phyloP scores from a whole-genome alignment of 208 protist genomes.

The Wallacemonas rigidus region DNA sequence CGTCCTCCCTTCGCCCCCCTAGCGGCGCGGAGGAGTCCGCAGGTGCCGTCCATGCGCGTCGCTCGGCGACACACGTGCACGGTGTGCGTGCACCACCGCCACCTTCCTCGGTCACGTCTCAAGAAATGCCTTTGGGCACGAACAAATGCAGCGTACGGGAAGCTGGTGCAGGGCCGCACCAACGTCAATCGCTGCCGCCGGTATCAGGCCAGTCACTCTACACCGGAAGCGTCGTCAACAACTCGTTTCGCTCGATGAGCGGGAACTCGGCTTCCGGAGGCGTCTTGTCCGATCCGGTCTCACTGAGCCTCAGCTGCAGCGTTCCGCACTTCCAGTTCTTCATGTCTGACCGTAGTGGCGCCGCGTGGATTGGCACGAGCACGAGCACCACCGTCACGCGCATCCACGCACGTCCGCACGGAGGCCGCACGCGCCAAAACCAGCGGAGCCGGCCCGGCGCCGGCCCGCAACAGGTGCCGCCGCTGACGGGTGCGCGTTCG shows the following conservation, averaged over 20 bases:
- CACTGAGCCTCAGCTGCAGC: slow-evolving; percentile 66
- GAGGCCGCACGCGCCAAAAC: neutral
- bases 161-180: neutral
- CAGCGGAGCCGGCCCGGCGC: neutral
- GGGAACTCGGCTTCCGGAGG: neutral
- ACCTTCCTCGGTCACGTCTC: slow-evolving; percentile 4
- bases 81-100: neutral
- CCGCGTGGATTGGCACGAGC: slow-evolving; percentile 36
- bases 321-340: slow-evolving; percentile 36
- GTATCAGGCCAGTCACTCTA: slow-evolving; percentile 3
- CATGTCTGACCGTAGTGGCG: slow-evolving; percentile 29
- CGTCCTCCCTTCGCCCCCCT: neutral
- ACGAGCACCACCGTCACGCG: slow-evolving; percentile 3
- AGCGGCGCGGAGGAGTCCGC: neutral
- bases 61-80: neutral
- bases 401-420: slow-evolving; percentile 2
- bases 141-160: neutral
- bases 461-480: neutral
- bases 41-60: neutral
- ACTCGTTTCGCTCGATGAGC: slow-evolving; percentile 12
- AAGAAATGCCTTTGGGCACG: neutral
- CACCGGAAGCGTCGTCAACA: slow-evolving; percentile 18
- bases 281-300: slow-evolving; percentile 26
- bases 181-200: neutral
- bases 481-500: neutral